A percentile compares a stretch with the other conserved stretches of the same genome.
These are phyloP conservation scores for Yamadazyma spencermartinsiae DNA, from an alignment of 1,139 yeast genomes.

Conservation along the genomic window DNA sequence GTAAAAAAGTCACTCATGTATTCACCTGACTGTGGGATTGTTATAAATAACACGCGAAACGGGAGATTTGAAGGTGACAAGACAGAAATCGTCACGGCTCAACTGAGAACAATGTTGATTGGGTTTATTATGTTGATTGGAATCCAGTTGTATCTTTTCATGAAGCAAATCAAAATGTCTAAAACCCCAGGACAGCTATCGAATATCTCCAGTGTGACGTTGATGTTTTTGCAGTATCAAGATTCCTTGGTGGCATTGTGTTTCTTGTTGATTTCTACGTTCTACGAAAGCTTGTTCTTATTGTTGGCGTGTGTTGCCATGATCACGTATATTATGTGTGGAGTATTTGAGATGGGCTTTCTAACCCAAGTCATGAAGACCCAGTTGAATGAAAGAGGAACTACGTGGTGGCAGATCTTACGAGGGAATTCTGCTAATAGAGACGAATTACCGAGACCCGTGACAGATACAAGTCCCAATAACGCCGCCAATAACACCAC, in stretches of 20 bases:
- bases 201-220: slow-evolving; percentile 32
- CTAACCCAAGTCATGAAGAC: slow-evolving; percentile 67
- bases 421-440: slow-evolving; percentile 36
- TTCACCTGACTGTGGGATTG: slow-evolving; percentile 86
- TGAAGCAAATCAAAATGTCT: slow-evolving; percentile 67
- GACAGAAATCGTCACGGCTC: slow-evolving; percentile 46
- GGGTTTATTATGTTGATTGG: slow-evolving; percentile 47
- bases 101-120: slow-evolving; percentile 46
- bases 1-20: slow-evolving; percentile 61
- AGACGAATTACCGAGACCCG: slow-evolving; percentile 12
- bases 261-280: slow-evolving; percentile 58
- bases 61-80: slow-evolving; percentile 53
- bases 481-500: slow-evolving; percentile 16
- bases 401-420: slow-evolving; percentile 64
- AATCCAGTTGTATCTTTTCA: slow-evolving; percentile 31
- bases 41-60: slow-evolving; percentile 37
- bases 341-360: slow-evolving; percentile 77
- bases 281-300: slow-evolving; percentile 57
- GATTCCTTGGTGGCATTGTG: slow-evolving; percentile 71
- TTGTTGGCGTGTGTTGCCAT: slow-evolving; percentile 72
- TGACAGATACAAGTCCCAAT: slow-evolving; percentile 9
- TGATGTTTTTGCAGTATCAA: slow-evolving; percentile 66
- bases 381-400: slow-evolving; percentile 71
- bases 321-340: slow-evolving; percentile 65
- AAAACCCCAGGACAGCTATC: slow-evolving; percentile 77